A percentile compares a stretch with the other conserved stretches of the same genome.
phyloP scores from a whole-genome alignment of 805 yeast species.

The Starmera pachycereana region DNA sequence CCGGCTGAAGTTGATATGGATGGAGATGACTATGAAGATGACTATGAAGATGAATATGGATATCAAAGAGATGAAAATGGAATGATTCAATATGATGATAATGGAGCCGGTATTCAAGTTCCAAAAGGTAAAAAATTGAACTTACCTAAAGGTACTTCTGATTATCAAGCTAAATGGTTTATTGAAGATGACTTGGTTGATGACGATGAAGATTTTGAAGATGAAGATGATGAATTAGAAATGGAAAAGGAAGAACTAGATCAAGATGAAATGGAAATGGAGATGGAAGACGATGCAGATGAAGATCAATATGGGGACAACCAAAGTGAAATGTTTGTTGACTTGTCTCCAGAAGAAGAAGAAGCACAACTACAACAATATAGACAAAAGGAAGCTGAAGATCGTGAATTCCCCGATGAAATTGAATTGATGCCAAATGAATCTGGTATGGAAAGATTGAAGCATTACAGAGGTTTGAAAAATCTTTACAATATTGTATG shows the following conservation, averaged over 20 bases:
- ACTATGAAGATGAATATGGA: constrained; percentile 22
- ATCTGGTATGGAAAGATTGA: constrained; percentile 64
- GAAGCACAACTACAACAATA: constrained; percentile 61
- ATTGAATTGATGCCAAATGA: constrained; percentile 71
- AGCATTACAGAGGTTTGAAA: constrained; percentile 80
- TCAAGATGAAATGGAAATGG: constrained; percentile 20
- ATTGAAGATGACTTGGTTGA: constrained; percentile 42
- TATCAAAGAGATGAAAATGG: constrained; percentile 10
- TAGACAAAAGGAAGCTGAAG: constrained; percentile 67
- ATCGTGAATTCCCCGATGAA: constrained; percentile 92
- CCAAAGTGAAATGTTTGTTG: constrained; percentile 53
- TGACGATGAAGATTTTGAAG: constrained; percentile 22
- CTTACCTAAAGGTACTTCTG: constrained; percentile 70
- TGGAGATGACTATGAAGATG: constrained; percentile 25
- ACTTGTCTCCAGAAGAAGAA: constrained; percentile 74
- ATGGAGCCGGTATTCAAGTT: constrained; percentile 6
- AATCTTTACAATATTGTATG: constrained; percentile 72
- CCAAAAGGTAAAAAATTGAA: constrained; percentile 24
- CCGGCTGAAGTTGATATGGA: constrained; percentile 44
- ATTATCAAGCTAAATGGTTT: constrained; percentile 73
- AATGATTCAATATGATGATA: constrained; percentile 7
- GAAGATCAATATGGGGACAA: constrained; percentile 36
- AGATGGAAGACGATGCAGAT: constrained; percentile 29
- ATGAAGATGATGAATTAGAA: constrained; percentile 21
- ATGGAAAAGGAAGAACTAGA: constrained; percentile 20